Evolutionary conservation across 257 asterid genomes (phyloP).

Genomic region (Nicotiana undulata): DNA sequence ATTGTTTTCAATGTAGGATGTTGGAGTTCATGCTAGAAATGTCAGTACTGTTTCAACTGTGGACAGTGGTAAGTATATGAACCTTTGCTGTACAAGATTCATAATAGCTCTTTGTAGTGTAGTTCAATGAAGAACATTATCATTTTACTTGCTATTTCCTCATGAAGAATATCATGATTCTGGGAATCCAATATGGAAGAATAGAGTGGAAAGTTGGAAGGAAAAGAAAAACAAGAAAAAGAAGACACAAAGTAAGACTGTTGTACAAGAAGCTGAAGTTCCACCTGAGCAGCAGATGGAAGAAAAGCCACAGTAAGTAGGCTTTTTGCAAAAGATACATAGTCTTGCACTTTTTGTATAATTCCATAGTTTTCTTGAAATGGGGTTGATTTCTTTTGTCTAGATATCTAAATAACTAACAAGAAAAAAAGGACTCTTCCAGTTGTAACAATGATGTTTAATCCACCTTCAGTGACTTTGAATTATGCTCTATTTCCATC

Average conservation of each 20-base stretch:
- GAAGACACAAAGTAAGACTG: conserved; percentile 31
- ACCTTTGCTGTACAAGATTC: neutral
- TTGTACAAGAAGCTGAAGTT: conserved; percentile 38
- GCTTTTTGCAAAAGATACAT: neutral
- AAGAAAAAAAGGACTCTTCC: neutral
- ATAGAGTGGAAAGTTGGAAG: conserved; percentile 96
- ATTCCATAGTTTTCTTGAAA: neutral
- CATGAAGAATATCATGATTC: conserved; percentile 53
- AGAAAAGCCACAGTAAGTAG: conserved; percentile 62
- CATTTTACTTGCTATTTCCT: conserved; percentile 10
- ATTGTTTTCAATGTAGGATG: conserved; percentile 41
- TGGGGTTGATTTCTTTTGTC: neutral
- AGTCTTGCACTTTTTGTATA: neutral
- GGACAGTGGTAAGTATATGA: conserved; percentile 73
- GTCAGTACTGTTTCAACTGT: conserved; percentile 76
- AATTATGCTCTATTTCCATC: neutral
- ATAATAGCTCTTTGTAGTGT: neutral
- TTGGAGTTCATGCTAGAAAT: conserved; percentile 86
- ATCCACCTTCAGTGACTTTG: neutral
- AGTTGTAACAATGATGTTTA: neutral
- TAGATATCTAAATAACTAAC: neutral
- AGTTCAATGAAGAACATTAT: neutral
- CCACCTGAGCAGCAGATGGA: conserved; percentile 79
- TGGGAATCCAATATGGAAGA: conserved; percentile 98
- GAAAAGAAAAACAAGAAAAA: conserved; percentile 86